Base-by-base conservation (phyloP, 2,329 filamentous ascomycete species). In the Onygena corvina region DNA sequence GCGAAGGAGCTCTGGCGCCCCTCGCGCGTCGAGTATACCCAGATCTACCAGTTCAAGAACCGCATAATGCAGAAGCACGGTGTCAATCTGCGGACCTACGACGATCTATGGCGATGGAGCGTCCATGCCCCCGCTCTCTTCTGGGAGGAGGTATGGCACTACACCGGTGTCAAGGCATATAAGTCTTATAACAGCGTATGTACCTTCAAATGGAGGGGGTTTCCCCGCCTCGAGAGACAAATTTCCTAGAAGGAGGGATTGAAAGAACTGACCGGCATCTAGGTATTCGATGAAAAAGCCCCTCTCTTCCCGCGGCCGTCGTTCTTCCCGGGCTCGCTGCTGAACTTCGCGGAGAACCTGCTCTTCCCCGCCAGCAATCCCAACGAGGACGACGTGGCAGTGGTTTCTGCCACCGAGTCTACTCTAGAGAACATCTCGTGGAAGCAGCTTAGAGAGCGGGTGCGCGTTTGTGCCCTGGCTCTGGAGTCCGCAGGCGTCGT, bases 321-420 rank as follows among this genome's bases (percentile, higher is more conserved):
- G 52, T 96, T 94, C 72, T 96, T 95, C 64, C 66, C 79, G 50
- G 83, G 82, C 7, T 77, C 85, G 11, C 80, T 73, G 51, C 73
- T 96, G 56, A 98, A 96, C 66, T 96, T 95, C 63, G 89, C 90
- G 21, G 86, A 96, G 69, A 98, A 98, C 64, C 73, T 96, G 48
- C 79, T 98, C 2, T 95, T 83, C 64, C 90, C 90, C 2, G 65
- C 71, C 2, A 73, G 72, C 46, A 70, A 76, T 31, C 67, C 67
- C 18, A 59, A 83, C 54, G 76, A 81, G 46, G 66, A 79, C 40
- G 72, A 76, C 3, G 67, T 77, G 4, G 89, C 89, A 14, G 75
- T 94, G 40, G 84, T 95, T 58, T 85, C 84, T 21, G 82, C 79
- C 3, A 94, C 87, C 8, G 90, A 96, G 68, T 79, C 77, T 2